Base-by-base conservation (phyloP, 495 filamentous ascomycete species). In the Pyronema domesticum region DNA sequence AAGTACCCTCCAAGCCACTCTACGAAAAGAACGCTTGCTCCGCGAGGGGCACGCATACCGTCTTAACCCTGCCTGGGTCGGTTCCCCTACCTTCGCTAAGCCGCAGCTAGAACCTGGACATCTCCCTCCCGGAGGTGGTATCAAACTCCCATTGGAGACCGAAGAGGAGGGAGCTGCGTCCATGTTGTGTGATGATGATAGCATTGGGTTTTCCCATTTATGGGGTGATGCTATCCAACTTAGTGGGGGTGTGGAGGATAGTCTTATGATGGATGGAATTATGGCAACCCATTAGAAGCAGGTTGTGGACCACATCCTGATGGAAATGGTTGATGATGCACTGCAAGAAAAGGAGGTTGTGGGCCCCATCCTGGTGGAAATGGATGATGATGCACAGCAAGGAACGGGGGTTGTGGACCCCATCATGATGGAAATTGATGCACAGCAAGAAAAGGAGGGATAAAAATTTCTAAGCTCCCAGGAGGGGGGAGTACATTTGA, bases 11-110 rank as follows among this genome's bases (percentile, higher is more conserved):
- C 63, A 65, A 34, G 56, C 50, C 1, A 59, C 62, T 5, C 54
- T 65, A 0, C 56, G 62, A 11, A 64, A 65, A 35, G 60, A 59
- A 33, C 58, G 63, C 3, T 51, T 65, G 3, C 30, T 62, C 7
- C 39, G 63, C 4, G 63, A 65, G 19, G 59, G 59, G 7, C 63
- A 65, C 23, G 46, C 53, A 13, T 65, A 65, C 46, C 61, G 64
- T 17, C 54, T 65, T 42, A 65, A 65, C 42, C 62, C 58, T 0
- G 62, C 57, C 15, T 63, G 49, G 18, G 15, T 15, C 15, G 33
- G 54, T 6, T 57, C 43, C 33, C 51, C 58, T 11, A 14, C 33
- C n/a, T 23, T 35, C 0, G 55, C 52, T 11, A 15, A 53, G 43
- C 17, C 49, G 51, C 3, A 59, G 57, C 14, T 62, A 55, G 51